phyloP scores from a whole-genome alignment of 345 rosid genomes.

The Acer yangbiense region DNA sequence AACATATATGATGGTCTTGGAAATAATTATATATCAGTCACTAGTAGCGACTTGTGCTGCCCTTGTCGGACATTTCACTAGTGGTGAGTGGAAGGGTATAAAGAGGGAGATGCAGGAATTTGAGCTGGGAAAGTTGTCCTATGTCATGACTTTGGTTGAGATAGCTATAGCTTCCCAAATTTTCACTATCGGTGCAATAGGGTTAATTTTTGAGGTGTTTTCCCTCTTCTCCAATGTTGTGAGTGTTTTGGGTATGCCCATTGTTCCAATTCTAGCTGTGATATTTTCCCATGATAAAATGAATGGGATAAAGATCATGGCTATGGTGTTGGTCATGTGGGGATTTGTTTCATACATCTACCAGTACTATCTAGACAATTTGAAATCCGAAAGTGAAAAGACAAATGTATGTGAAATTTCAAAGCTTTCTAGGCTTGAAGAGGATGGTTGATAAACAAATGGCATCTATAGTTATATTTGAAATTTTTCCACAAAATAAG shows the following conservation, averaged over 20 bases:
- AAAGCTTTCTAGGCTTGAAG: conserved; percentile 15
- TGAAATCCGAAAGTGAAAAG: conserved; percentile 14
- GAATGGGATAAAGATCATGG: conserved; percentile 54
- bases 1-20: conserved; percentile 32
- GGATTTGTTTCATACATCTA: conserved; percentile 37
- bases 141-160: conserved; percentile 21
- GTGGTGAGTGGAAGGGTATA: conserved; percentile 27
- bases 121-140: conserved; percentile 19
- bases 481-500: background rate
- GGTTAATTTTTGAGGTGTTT: conserved; percentile 27
- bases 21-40: conserved; percentile 32
- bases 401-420: conserved; percentile 16
- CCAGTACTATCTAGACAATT: conserved; percentile 15
- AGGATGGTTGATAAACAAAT: background rate
- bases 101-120: conserved; percentile 18
- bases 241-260: conserved; percentile 55
- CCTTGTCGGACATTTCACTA: conserved; percentile 21
- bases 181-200: conserved; percentile 15
- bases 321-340: conserved; percentile 62
- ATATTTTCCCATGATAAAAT: conserved; percentile 55
- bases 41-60: background rate
- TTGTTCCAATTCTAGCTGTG: conserved; percentile 56
- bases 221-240: conserved; percentile 33
- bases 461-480: background rate
- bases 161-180: conserved; percentile 30